Base-by-base conservation (phyloP, 2,329 filamentous ascomycete species). In the Ceratocystis destructans region DNA sequence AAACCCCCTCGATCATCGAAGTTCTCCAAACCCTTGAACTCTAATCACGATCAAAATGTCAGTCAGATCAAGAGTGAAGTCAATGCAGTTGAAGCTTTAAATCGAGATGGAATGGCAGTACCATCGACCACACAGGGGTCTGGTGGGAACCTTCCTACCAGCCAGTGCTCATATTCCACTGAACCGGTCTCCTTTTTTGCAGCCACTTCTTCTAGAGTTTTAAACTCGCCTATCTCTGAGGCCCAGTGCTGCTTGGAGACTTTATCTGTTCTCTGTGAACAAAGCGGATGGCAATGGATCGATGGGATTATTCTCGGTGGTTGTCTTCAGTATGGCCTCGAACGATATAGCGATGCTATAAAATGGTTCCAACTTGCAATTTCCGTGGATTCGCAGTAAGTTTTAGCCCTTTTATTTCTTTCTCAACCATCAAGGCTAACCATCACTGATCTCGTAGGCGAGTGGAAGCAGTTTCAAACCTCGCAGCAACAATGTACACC, bases 301-400 rank as follows among this genome's bases (percentile, higher is more conserved):
- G 93, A 97, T 73, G 94, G 94, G 1, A 92, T 97, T 79, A 79
- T 97, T 48, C 79, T 97, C 5, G 90, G 89, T 48, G 94, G 94
- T 1, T 97, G 94, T 76, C 79, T 99, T 67, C 87, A 93, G 62
- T 97, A 97, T 76, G 92, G 89, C 6, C 77, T 97, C 15, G 90
- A 90, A 69, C 86, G 90, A 72, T 96, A 94, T 73, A 83, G 88
- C 69, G 87, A 90, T 69, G 87, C 89, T 17, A 75, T 88, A 61
- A 82, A 85, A 68, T 90, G 87, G 86, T 93, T 90, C 74, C 83
- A 81, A 68, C 84, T 86, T 69, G 82, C 87, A 68, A 76, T 81
- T 53, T 75, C 75, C 55, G 71, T 86, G 64, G 81, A 87, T 71
- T 74, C 79, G 61, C 81, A 77, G 83, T 85, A 76, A 73, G 79